phyloP scores from a whole-genome alignment of 2,329 filamentous ascomycete genomes.

The Neospermospora avenae region DNA sequence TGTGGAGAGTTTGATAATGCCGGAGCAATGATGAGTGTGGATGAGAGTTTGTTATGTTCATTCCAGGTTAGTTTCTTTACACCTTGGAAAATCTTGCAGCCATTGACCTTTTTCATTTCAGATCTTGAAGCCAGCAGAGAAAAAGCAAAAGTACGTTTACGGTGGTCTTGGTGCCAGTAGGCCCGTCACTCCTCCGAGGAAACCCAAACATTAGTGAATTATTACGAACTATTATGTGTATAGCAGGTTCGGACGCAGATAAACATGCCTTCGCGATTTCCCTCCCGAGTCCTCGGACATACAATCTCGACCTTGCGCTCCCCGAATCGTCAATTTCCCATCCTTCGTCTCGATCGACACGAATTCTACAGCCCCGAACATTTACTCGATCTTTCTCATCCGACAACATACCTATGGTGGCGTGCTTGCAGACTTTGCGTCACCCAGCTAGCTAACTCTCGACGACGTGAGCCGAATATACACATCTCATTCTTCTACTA shows the following conservation, averaged over 20 bases:
- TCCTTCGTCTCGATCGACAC: conserved; percentile 22
- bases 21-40: conserved; percentile 99
- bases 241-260: conserved; percentile 96
- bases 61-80: conserved; percentile 73
- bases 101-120: conserved; percentile 38
- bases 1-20: conserved; percentile 99
- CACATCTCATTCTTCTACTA: conserved; percentile 26
- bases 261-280: conserved; percentile 41
- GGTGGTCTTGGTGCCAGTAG: conserved; percentile 67
- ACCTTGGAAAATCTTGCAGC: not conserved
- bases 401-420: conserved; percentile 33
- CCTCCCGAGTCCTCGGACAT: conserved; percentile 29
- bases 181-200: conserved; percentile 68
- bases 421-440: conserved; percentile 21
- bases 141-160: conserved; percentile 99
- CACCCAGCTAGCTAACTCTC: conserved; percentile 19
- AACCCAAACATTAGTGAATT: conserved; percentile 63
- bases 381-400: conserved; percentile 25
- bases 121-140: conserved; percentile 99
- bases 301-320: conserved; percentile 26
- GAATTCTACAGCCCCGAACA: conserved; percentile 21
- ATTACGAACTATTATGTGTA: conserved; percentile 65
- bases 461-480: conserved; percentile 24
- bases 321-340: conserved; percentile 20
- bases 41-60: conserved; percentile 96